These are phyloP conservation scores for Pulchroboletus neoregius DNA, from an alignment of 1,284 basidiomycete genomes.

Conservation along the genomic window DNA sequence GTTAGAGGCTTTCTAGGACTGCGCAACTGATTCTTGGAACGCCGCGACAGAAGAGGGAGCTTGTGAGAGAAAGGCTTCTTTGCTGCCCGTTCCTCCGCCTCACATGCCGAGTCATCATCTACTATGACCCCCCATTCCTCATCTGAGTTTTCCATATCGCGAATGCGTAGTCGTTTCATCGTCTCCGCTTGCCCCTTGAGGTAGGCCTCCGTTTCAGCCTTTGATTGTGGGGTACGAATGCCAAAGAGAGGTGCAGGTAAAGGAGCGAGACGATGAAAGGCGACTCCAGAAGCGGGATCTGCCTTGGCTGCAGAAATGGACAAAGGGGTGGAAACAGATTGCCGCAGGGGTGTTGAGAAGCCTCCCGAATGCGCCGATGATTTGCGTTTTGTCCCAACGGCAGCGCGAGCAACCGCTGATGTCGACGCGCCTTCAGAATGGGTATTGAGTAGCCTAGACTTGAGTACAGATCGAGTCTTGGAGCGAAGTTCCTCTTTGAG, in stretches of 20 bases:
- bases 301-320: conserved; percentile 42
- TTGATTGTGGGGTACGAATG: conserved; percentile 51
- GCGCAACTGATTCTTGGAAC: conserved; percentile 26
- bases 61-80: conserved; percentile 27
- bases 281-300: conserved; percentile 30
- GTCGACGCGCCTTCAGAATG: conserved; percentile 18
- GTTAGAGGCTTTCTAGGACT: conserved; percentile 27
- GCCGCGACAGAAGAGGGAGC: conserved; percentile 23
- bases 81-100: conserved; percentile 39
- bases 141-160: conserved; percentile 46
- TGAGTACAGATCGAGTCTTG: conserved; percentile 32
- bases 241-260: conserved; percentile 57
- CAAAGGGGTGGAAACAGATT: conserved; percentile 45
- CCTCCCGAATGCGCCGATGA: conserved; percentile 35
- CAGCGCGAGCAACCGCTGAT: conserved; percentile 28
- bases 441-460: conserved; percentile 33
- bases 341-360: conserved; percentile 44
- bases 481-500: conserved; percentile 44
- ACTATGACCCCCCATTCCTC: conserved; percentile 41
- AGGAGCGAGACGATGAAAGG: conserved; percentile 63
- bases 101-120: conserved; percentile 48
- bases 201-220: conserved; percentile 59
- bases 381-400: conserved; percentile 62
- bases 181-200: conserved; percentile 62
- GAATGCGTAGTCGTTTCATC: conserved; percentile 59